A percentile compares a stretch with the other conserved stretches of the same genome.
Conservation (phyloP, 2,329 filamentous ascomycete species). For the Sordariomycetes sp. region DNA sequence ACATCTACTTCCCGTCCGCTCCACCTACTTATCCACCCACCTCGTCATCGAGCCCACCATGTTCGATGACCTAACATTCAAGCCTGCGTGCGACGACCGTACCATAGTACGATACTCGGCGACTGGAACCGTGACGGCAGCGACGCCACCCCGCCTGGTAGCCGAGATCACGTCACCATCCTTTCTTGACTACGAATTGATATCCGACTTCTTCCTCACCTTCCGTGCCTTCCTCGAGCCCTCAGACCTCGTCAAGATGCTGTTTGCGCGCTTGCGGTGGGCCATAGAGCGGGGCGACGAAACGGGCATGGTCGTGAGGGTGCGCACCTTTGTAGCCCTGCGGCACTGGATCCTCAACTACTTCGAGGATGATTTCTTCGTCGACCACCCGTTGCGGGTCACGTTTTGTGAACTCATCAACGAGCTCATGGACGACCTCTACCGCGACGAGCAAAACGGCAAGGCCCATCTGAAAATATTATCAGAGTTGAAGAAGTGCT, state of each 20-base stretch:
- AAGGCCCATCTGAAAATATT: constrained; percentile 67
- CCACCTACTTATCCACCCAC: constrained; percentile 34
- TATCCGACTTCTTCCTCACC: constrained; percentile 96
- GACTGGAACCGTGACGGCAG: constrained; percentile 68
- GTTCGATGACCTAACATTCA: constrained; percentile 69
- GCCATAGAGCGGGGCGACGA: constrained; percentile 70
- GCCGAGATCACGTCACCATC: constrained; percentile 93
- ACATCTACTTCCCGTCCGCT: constrained; percentile 12
- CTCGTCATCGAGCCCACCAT: constrained; percentile 56
- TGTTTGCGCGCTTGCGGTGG: constrained; percentile 79
- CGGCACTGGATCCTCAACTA: constrained; percentile 98
- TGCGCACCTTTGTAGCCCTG: constrained; percentile 87
- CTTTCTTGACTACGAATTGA: constrained; percentile 90
- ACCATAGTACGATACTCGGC: constrained; percentile 70
- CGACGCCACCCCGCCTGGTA: constrained; percentile 80
- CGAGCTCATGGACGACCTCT: constrained; percentile 42
- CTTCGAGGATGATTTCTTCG: constrained; percentile 85
- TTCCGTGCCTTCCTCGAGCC: constrained; percentile 78
- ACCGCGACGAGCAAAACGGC: constrained; percentile 24
- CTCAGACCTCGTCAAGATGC: constrained; percentile 64
- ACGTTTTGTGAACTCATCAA: constrained; percentile 78
- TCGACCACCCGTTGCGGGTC: constrained; percentile 58
- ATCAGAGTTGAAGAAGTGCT: constrained; percentile 90
- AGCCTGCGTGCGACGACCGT: constrained; percentile 66
- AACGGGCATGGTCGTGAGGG: constrained; percentile 83